Evolutionary conservation across 2,329 filamentous ascomycete species (phyloP).

Genomic region (Exophiala mesophila): DNA sequence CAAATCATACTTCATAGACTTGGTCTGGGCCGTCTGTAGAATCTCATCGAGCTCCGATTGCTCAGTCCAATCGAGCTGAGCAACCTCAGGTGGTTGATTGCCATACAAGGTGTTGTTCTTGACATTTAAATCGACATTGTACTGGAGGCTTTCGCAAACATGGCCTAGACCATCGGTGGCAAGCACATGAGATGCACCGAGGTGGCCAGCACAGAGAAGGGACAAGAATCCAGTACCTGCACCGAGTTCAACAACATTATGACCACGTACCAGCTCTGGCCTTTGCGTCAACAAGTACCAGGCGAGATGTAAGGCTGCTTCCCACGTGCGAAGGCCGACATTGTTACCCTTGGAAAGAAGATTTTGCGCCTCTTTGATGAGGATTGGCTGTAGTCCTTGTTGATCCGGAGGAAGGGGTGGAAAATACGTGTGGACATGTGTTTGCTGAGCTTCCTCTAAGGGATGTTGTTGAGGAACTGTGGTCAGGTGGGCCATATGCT

Average conservation of each 20-base stretch:
- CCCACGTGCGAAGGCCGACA: constrained; percentile 66
- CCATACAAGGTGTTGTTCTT: constrained; percentile 8
- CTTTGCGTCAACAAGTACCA: constrained; percentile 49
- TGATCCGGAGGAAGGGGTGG: constrained; percentile 17
- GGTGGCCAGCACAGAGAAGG: constrained; percentile 57
- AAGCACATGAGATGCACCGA: constrained; percentile 51
- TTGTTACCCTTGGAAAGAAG: constrained; percentile 40
- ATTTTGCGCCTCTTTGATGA: constrained; percentile 25
- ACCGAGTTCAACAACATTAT: constrained; percentile 59
- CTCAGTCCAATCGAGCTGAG: constrained; percentile 23
- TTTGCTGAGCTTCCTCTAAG: constrained; percentile 56
- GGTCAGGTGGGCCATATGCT: constrained; percentile 61
- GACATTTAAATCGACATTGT: constrained; percentile 35
- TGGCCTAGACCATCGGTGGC: constrained; percentile 57
- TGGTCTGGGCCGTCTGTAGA: constrained; percentile 6
- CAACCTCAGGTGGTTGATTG: constrained; percentile 7
- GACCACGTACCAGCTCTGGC: constrained; percentile 47
- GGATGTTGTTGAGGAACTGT: constrained; percentile 60
- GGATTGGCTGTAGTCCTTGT: constrained; percentile 14
- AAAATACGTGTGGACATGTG: constrained; percentile 33
- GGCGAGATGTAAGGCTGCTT: constrained; percentile 61
- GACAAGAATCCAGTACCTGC: constrained; percentile 64
- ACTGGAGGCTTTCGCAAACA: constrained; percentile 37
- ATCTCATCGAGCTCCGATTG: constrained; percentile 15
- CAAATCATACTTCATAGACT: constrained; percentile 12